phyloP scores from a whole-genome alignment of 1,284 basidiomycete species.

The Cryptococcus maquisensis region DNA sequence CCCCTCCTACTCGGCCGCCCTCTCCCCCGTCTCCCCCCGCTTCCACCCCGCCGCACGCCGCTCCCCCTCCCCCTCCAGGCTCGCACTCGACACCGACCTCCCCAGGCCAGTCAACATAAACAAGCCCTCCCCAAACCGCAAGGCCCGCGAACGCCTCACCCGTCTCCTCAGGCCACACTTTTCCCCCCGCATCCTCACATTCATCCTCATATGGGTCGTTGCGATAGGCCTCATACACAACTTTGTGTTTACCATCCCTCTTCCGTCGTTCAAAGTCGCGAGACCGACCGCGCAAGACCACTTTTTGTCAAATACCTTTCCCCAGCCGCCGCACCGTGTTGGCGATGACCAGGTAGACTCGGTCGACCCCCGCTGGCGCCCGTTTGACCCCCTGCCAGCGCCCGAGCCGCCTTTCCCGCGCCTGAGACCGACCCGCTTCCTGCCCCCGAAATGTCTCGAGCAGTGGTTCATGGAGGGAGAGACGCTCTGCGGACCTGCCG shows the following conservation, averaged over 20 bases:
- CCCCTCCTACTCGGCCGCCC: slow-evolving; percentile 9
- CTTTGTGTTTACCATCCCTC: slow-evolving; percentile 22
- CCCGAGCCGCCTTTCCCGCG: slow-evolving; percentile 37
- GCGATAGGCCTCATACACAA: slow-evolving; percentile 25
- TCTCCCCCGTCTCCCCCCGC: slow-evolving; percentile 8
- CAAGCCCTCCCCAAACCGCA: background rate
- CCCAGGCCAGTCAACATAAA: background rate
- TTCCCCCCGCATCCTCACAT: slow-evolving; percentile 16
- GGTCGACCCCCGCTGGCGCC: slow-evolving; percentile 29
- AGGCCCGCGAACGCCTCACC: slow-evolving; percentile 1
- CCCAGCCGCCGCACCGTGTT: slow-evolving; percentile 22
- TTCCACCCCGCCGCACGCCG: background rate
- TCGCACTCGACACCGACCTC: background rate
- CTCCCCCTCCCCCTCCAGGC: slow-evolving; percentile 10
- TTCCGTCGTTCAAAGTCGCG: slow-evolving; percentile 21
- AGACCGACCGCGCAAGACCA: slow-evolving; percentile 8
- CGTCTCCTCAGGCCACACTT: slow-evolving; percentile 10
- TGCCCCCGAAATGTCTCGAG: slow-evolving; percentile 38
- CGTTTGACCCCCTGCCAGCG: slow-evolving; percentile 24
- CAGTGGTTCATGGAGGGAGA: slow-evolving; percentile 43
- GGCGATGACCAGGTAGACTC: slow-evolving; percentile 34
- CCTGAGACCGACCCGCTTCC: slow-evolving; percentile 33
- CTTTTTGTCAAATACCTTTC: slow-evolving; percentile 23
- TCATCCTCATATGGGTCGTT: slow-evolving; percentile 23
- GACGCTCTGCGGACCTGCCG: slow-evolving; percentile 26